Conservation (phyloP, 306 rosid species). For the Vigna hirtella region DNA sequence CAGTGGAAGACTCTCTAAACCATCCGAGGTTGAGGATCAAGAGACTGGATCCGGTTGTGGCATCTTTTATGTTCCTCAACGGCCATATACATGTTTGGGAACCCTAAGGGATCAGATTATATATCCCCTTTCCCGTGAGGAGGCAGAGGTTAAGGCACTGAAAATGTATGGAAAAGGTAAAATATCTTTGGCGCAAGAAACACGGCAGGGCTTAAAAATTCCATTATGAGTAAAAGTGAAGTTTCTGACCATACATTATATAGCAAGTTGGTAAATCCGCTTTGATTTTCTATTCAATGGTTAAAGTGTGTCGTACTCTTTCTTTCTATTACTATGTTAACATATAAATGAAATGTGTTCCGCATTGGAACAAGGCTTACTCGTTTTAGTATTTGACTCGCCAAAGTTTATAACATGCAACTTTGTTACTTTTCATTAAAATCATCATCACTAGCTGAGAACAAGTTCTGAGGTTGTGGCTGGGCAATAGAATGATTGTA, state of each 20-base stretch:
- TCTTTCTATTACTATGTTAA: background rate
- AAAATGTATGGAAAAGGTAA: slow-evolving; percentile 68
- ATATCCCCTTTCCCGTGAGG: slow-evolving; percentile 79
- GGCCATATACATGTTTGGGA: slow-evolving; percentile 90
- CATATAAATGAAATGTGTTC: background rate
- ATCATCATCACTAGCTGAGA: slow-evolving; percentile 4
- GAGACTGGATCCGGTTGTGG: slow-evolving; percentile 62
- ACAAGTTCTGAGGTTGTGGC: slow-evolving; percentile 7
- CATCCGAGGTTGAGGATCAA: slow-evolving; percentile 57
- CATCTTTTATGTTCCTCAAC: slow-evolving; percentile 88
- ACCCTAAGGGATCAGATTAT: slow-evolving; percentile 92
- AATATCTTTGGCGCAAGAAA: slow-evolving; percentile 27
- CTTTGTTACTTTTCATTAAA: slow-evolving; percentile 19
- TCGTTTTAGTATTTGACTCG: background rate
- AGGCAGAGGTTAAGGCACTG: slow-evolving; percentile 68
- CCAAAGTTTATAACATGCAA: slow-evolving; percentile 6
- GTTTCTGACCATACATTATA: background rate
- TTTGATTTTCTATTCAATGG: background rate
- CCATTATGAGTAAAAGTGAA: slow-evolving; percentile 1
- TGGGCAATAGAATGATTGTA: slow-evolving; percentile 16
- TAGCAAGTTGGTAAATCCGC: background rate
- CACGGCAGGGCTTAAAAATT: slow-evolving; percentile 23
- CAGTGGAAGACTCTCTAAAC: slow-evolving; percentile 73
- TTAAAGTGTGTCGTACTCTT: background rate
- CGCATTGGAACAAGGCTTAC: background rate